Evolutionary conservation across 768 basidiomycete species (phyloP), one percentile per base, ranked within the genome.

Genomic region (Tulasnella sp.): DNA sequence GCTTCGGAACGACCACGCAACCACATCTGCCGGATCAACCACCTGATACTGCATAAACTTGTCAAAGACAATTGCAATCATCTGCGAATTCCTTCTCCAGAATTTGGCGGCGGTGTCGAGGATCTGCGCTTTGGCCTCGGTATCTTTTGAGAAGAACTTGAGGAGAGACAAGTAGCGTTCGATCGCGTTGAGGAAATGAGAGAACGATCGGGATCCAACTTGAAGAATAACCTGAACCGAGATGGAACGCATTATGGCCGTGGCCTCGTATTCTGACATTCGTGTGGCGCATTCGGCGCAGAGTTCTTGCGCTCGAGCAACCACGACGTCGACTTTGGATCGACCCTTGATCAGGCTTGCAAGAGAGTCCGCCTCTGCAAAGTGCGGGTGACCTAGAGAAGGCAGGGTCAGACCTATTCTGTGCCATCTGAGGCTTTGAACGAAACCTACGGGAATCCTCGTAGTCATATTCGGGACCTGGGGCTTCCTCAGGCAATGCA

Each of bases 21-120:
- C 89, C 9, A 98, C 90, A 75, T 99, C 95, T 17, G 88, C 88
- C 0, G 95, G 94, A 76, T 98, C 95, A 44, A 98, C 90, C 72
- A 98, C 92, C 78, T 97, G 95, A 80, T 99, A 99, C 78, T 98
- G 96, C 88, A 98, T 91, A 69, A 98, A 83, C 81, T 99, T 99
- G 83, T 98, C 97, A 74, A 96, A 90, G 8, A 98, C 94, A 77
- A 99, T 95, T 17, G 85, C 84, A 63, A 95, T 83, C 88, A 95
- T 93, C 76, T 98, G 95, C 36, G 86, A 83, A 77, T 91, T 94
- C 76, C 88, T 80, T 75, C 84, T 85, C 95, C 95, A 99, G 81
- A 95, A 98, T 4, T 83, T 79, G 0, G 87, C 86, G 0, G 90
- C 87, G 2, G 89, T 86, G 16, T 83, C 83, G 16, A 98, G 84